These are phyloP conservation scores for Canariomyces notabilis DNA, from an alignment of 2,329 filamentous ascomycete species.

Conservation along the genomic window DNA sequence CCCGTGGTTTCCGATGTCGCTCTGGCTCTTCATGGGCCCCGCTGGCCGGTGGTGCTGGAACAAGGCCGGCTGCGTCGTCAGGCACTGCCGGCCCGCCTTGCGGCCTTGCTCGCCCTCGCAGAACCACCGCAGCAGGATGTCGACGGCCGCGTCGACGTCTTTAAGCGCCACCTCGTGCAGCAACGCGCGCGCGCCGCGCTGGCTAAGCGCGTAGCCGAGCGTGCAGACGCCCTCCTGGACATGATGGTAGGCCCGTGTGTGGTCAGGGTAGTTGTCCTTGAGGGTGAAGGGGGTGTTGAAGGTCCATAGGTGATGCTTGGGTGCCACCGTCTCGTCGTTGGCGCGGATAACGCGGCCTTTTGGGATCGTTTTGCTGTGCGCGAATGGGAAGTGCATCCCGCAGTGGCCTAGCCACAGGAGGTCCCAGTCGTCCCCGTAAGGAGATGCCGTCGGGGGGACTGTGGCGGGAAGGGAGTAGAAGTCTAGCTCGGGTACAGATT, in stretches of 20 bases:
- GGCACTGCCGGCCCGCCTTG: slow-evolving; percentile 32
- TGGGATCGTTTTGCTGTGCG: slow-evolving; percentile 21
- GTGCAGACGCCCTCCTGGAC: slow-evolving; percentile 37
- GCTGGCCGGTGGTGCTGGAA: slow-evolving; percentile 42
- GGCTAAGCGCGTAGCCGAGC: slow-evolving; percentile 39
- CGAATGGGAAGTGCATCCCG: slow-evolving; percentile 29
- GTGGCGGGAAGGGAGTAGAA: slow-evolving; percentile 21
- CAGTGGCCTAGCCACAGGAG: slow-evolving; percentile 47
- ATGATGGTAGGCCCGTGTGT: slow-evolving; percentile 40
- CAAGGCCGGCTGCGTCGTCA: slow-evolving; percentile 39
- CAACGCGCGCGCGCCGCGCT: slow-evolving; percentile 35
- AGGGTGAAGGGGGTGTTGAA: slow-evolving; percentile 31
- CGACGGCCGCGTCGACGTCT: slow-evolving; percentile 32
- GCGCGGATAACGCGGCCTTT: slow-evolving; percentile 30
- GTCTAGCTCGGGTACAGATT: slow-evolving; percentile 12
- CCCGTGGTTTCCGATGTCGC: slow-evolving; percentile 35
- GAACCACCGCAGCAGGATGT: slow-evolving; percentile 38
- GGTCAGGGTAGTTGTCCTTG: slow-evolving; percentile 32
- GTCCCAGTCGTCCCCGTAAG: slow-evolving; percentile 48
- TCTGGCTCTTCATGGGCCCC: slow-evolving; percentile 34
- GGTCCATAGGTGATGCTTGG: slow-evolving; percentile 30
- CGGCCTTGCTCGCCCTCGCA: slow-evolving; percentile 36
- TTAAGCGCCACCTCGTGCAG: slow-evolving; percentile 38
- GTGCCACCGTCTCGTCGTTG: slow-evolving; percentile 32
- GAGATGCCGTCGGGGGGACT: slow-evolving; percentile 27